Base-by-base conservation (phyloP, 2,329 filamentous ascomycete genomes). In the Pseudocercospora musae region DNA sequence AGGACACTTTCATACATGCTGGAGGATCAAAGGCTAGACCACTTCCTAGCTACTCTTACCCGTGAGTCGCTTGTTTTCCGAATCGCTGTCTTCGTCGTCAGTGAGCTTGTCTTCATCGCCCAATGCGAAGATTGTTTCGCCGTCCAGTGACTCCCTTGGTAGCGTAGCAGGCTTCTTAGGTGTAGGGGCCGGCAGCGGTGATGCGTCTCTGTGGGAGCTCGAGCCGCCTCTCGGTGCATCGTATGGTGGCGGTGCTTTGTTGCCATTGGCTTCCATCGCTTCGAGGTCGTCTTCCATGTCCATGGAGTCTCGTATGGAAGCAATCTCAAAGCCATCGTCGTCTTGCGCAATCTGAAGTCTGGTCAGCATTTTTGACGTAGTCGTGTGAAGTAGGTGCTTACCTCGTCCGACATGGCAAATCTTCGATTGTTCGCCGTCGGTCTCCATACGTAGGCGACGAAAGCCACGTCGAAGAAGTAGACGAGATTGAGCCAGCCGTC, bases 321-420 rank as follows among this genome's bases (percentile, higher is more conserved):
- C 90, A 74, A 99, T 96, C 74, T 98, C 95, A 75, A 99, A 99
- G 37, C 95, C 95, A 73, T 98, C 94, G 70, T 99, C 95, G 72
- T 99, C 95, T 84, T 98, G 95, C 2, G 95, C 94, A 73, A 99
- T 89, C 85, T 88, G 65, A 4, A 10, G 18, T 25, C 5, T 18
- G 29, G 44, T 61, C 25, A 68, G 65, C 37, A 37, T 33, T 11
- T n/a, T 52, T 29, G 11, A 25, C n/a, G 10, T 31, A 9, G 15
- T 27, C 4, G 15, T 44, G 33, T 20, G 29, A 25, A 2, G 42
- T 13, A 57, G 15, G 40, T 15, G 58, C 80, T 71, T 80, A 87
- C 86, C 83, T 99, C 95, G 73, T 99, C 95, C 79, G 91, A 96
- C 95, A 99, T 99, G 66, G 95, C 95, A 72, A 99, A 99, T 61